Evolutionary conservation across 345 rosid genomes (phyloP).

Genomic region (Eucalyptus marginata): DNA sequence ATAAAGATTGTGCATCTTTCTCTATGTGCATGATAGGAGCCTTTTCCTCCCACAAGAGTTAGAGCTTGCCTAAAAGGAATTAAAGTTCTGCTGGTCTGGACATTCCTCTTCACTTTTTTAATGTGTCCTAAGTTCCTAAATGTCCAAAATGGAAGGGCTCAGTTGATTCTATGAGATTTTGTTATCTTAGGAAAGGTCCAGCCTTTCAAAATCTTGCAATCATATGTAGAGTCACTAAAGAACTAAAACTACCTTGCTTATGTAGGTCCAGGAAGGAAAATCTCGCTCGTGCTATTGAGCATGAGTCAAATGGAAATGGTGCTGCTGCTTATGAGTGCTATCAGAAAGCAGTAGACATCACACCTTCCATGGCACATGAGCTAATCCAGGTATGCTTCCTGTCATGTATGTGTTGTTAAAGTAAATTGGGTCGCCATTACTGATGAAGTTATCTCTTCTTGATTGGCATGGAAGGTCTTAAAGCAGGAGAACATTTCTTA

Average conservation of each 20-base stretch:
- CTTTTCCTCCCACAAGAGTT: not conserved
- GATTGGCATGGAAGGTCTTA: conserved; percentile 48
- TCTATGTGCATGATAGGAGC: not conserved
- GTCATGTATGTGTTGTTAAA: not conserved
- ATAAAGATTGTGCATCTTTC: not conserved
- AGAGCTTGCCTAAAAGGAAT: not conserved
- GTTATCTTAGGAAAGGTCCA: not conserved
- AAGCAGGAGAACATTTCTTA: conserved; percentile 58
- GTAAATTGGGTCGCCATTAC: not conserved
- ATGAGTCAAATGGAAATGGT: conserved; percentile 72
- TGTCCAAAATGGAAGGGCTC: not conserved
- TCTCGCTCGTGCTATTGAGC: conserved; percentile 75
- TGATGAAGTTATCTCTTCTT: not conserved
- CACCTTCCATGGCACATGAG: conserved; percentile 84
- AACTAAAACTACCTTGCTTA: not conserved
- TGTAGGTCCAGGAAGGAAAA: conserved; percentile 78
- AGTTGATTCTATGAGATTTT: not conserved
- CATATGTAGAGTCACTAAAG: not conserved
- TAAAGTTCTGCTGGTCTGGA: not conserved
- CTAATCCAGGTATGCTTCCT: conserved; percentile 52
- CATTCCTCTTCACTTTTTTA: not conserved
- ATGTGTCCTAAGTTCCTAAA: not conserved
- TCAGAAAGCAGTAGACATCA: conserved; percentile 91
- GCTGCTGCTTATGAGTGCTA: conserved; percentile 84
- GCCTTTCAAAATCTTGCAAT: not conserved